These are phyloP conservation scores for Capsicum baccatum DNA, from an alignment of 257 asterid genomes.

Conservation along the genomic window DNA sequence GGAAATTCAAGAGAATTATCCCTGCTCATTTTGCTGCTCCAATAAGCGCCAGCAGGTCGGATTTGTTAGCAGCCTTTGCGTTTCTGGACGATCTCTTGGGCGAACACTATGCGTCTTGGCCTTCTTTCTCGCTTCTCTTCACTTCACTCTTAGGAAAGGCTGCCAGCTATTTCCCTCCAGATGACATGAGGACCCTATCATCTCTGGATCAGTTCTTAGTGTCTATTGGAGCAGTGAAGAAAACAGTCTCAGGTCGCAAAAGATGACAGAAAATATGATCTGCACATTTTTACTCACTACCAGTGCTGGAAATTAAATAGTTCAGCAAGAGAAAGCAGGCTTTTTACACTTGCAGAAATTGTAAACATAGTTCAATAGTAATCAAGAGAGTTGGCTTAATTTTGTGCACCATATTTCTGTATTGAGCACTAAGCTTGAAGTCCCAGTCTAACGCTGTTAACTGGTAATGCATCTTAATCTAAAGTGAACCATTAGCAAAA, in stretches of 20 bases:
- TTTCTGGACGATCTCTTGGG: slow-evolving; percentile 91
- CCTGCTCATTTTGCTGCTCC: slow-evolving; percentile 98
- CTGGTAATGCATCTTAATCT: not conserved
- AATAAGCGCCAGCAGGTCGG: slow-evolving; percentile 77
- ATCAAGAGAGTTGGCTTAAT: not conserved
- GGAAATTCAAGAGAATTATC: slow-evolving; percentile 93
- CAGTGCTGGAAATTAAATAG: not conserved
- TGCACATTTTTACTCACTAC: not conserved
- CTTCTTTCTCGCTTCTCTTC: slow-evolving; percentile 74
- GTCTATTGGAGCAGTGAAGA: slow-evolving; percentile 90
- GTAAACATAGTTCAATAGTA: not conserved
- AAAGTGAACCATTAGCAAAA: slow-evolving; percentile 10
- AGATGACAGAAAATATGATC: slow-evolving; percentile 35
- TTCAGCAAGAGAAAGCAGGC: not conserved
- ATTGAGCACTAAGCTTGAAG: not conserved
- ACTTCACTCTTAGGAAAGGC: slow-evolving; percentile 85
- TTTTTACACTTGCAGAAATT: not conserved
- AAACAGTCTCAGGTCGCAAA: slow-evolving; percentile 90
- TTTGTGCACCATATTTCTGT: not conserved
- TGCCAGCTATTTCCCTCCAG: slow-evolving; percentile 92
- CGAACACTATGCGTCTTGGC: slow-evolving; percentile 67
- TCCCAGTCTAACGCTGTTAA: not conserved
- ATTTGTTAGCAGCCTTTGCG: slow-evolving; percentile 81
- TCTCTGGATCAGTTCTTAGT: slow-evolving; percentile 93
- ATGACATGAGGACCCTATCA: slow-evolving; percentile 92